Evolutionary conservation across 169 alveolate species (phyloP).

Genomic region (Cryptosporidium tyzzeri): DNA sequence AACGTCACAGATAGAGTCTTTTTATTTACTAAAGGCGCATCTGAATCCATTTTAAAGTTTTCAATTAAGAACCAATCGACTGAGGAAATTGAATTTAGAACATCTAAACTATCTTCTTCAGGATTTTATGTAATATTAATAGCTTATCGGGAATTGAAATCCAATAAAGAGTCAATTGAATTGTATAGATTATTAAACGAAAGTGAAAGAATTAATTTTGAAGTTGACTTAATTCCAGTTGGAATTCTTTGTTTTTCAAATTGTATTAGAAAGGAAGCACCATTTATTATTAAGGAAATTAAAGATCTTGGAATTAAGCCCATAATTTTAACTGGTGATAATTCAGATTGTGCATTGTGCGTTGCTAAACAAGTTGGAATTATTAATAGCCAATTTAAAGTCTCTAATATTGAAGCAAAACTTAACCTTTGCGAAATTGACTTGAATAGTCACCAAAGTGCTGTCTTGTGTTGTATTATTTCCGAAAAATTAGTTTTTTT

Average conservation of each 20-base stretch:
- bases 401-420: not conserved
- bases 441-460: not conserved
- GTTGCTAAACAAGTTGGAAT: conserved; percentile 63
- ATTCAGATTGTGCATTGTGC: conserved; percentile 30
- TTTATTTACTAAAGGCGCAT: conserved; percentile 60
- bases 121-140: conserved; percentile 39
- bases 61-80: not conserved
- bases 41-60: conserved; percentile 32
- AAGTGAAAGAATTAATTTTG: not conserved
- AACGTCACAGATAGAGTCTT: conserved; percentile 9
- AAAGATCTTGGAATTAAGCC: conserved; percentile 48
- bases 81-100: not conserved
- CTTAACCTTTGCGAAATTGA: not conserved
- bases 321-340: conserved; percentile 44
- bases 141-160: conserved; percentile 35
- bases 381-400: not conserved
- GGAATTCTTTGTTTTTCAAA: conserved; percentile 63
- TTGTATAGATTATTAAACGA: not conserved
- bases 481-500: conserved; percentile 31
- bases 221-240: conserved; percentile 16
- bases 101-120: conserved; percentile 17
- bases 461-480: not conserved
- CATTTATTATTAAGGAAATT: conserved; percentile 1
- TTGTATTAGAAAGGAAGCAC: conserved; percentile 31
- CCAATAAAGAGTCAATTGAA: conserved; percentile 2